These are phyloP conservation scores for Geranium rotundifolium DNA, from an alignment of 345 rosid species.

Conservation along the genomic window DNA sequence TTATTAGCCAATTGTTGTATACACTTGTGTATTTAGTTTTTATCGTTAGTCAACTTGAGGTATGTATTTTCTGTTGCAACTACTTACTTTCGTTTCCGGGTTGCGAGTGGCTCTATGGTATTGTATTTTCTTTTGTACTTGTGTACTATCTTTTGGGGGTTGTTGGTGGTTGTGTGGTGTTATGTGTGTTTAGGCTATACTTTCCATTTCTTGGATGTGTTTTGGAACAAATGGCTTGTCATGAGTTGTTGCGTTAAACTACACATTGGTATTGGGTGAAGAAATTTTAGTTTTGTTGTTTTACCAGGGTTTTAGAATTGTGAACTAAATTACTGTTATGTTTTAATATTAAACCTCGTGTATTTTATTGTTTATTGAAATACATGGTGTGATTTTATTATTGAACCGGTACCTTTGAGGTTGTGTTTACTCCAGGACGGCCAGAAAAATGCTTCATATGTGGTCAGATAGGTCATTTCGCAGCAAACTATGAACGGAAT, in stretches of 20 bases:
- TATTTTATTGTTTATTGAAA: background rate
- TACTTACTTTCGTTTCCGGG: no score
- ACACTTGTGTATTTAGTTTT: no score
- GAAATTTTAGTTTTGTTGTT: background rate
- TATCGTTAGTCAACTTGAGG: no score
- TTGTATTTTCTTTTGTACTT: no score
- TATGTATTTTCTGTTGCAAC: no score
- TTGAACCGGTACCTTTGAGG: slow-evolving; percentile 18
- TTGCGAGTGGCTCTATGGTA: no score
- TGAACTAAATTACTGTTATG: background rate
- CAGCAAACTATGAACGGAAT: slow-evolving; percentile 79
- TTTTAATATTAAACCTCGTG: background rate
- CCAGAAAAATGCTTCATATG: slow-evolving; percentile 86
- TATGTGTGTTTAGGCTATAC: background rate
- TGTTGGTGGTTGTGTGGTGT: no score
- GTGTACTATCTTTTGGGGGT: no score
- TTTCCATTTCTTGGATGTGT: background rate
- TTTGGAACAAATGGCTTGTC: background rate
- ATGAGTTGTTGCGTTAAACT: no score
- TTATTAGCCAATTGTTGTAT: no score
- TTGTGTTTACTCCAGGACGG: slow-evolving; percentile 65
- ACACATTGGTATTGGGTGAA: background rate
- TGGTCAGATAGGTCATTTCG: slow-evolving; percentile 92
- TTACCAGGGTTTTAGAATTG: background rate
- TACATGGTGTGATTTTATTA: background rate